Conservation (phyloP, 225 moss, liverwort and hornwort species). For the Marchantia paleacea region DNA sequence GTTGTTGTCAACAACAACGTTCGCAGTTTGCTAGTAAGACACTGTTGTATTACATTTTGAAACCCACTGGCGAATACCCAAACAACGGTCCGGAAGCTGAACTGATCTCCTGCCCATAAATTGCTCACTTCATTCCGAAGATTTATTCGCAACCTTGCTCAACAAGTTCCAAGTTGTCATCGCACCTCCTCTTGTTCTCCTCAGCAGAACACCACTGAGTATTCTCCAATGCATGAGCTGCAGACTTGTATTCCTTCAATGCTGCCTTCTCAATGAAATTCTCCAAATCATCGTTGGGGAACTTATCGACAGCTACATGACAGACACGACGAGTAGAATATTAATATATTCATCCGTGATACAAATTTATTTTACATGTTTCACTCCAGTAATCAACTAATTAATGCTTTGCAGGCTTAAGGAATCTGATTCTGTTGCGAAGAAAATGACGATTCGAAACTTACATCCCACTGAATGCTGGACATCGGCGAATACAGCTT, state of each 20-base stretch:
- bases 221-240: slow-evolving; percentile 25
- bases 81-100: too few species aligned
- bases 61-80: too few species aligned
- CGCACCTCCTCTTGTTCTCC: slow-evolving; percentile 14
- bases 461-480: slow-evolving; percentile 51
- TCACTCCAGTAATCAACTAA: not conserved
- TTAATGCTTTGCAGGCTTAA: too few species aligned
- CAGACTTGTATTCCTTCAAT: slow-evolving; percentile 19
- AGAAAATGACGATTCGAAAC: not conserved
- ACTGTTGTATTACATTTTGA: too few species aligned
- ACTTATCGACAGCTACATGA: not conserved
- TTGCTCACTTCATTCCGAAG: too few species aligned
- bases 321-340: not conserved
- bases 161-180: slow-evolving; percentile 11
- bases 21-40: too few species aligned
- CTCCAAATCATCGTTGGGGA: slow-evolving; percentile 19
- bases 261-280: slow-evolving; percentile 28
- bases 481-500: slow-evolving; percentile 85
- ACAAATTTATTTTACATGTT: not conserved
- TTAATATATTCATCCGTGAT: not conserved
- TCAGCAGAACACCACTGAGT: slow-evolving; percentile 24
- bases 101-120: too few species aligned
- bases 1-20: too few species aligned
- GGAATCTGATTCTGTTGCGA: not conserved
- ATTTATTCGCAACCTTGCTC: slow-evolving; percentile 16